phyloP scores from a whole-genome alignment of 2,329 filamentous ascomycete species.

The Curvularia sp. region DNA sequence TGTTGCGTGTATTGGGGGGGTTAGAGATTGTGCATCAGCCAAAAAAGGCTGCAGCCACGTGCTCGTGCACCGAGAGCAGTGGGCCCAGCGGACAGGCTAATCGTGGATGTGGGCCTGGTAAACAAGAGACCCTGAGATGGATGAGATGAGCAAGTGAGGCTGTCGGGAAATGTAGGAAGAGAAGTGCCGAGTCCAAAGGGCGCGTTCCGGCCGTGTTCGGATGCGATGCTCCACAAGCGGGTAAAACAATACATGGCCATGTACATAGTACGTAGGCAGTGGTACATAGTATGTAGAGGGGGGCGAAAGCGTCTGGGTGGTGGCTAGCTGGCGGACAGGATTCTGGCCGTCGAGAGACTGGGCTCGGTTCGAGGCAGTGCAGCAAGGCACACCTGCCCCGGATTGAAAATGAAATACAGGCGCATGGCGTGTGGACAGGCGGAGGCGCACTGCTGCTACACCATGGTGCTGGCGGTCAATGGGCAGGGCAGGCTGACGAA shows the following conservation, averaged over 20 bases:
- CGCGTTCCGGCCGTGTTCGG: conserved; percentile 23
- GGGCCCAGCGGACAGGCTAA: conserved; percentile 21
- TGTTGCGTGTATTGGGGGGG: conserved; percentile 14
- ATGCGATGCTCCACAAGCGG: conserved; percentile 23
- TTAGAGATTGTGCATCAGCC: conserved; percentile 16
- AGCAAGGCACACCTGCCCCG: conserved; percentile 13
- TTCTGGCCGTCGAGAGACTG: background rate
- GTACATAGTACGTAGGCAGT: background rate
- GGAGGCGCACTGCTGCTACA: background rate
- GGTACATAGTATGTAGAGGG: background rate
- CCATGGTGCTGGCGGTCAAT: background rate
- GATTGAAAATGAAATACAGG: background rate
- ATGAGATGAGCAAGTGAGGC: conserved; percentile 15
- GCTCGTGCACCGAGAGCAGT: conserved; percentile 23
- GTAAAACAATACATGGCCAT: conserved; percentile 11
- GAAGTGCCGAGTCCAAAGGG: conserved; percentile 15
- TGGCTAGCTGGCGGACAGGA: too few species aligned
- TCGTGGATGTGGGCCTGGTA: conserved; percentile 23
- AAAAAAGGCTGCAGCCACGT: conserved; percentile 26
- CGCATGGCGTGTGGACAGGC: background rate
- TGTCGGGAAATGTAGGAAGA: conserved; percentile 36
- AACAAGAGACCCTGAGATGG: conserved; percentile 30
- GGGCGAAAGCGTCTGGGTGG: background rate
- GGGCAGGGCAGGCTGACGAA: conserved; percentile 14
- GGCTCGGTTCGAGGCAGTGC: conserved; percentile 1